Evolutionary conservation across 2,329 filamentous ascomycete species (phyloP).

Genomic region (Colletotrichum echinochloae): DNA sequence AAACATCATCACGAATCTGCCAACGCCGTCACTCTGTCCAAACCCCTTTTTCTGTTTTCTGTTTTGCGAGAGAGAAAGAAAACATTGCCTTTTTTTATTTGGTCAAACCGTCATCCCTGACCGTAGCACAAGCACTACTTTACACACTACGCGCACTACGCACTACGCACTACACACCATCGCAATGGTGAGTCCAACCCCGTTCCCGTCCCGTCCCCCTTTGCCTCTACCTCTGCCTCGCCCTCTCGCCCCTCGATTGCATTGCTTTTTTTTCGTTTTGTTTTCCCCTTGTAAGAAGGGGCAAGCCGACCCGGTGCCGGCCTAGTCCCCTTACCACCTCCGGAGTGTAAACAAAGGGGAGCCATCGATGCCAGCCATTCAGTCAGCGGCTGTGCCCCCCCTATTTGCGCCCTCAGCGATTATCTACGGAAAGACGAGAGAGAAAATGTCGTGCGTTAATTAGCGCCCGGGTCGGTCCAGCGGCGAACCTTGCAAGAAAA

Average conservation of each 20-base stretch:
- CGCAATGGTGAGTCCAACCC: conserved; percentile 53
- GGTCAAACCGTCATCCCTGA: background rate
- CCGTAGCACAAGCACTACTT: conserved; percentile 20
- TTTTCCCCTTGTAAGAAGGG: conserved; percentile 9
- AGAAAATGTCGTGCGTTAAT: conserved; percentile 9
- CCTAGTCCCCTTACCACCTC: conserved; percentile 7
- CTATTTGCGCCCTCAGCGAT: background rate
- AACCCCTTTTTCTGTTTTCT: background rate
- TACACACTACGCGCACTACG: too few relatives aligned
- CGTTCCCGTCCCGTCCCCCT: background rate
- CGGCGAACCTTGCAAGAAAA: conserved; percentile 34
- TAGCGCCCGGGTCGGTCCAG: conserved; percentile 36
- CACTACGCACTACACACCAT: conserved; percentile 42
- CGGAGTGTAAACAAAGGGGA: conserved; percentile 40
- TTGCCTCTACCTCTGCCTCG: background rate
- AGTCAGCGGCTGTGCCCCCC: conserved; percentile 25
- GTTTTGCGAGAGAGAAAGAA: background rate
- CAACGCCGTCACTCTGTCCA: background rate
- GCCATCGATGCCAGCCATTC: conserved; percentile 23
- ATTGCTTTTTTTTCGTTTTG: conserved; percentile 36
- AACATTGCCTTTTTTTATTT: background rate
- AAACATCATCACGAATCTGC: conserved; percentile 28
- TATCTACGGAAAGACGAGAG: background rate
- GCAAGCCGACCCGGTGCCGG: background rate
- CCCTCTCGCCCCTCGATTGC: conserved; percentile 12